Evolutionary conservation across 306 rosid species (phyloP), one percentile per base, ranked within the genome.

Genomic region (Cyclanthera cordifolia): DNA sequence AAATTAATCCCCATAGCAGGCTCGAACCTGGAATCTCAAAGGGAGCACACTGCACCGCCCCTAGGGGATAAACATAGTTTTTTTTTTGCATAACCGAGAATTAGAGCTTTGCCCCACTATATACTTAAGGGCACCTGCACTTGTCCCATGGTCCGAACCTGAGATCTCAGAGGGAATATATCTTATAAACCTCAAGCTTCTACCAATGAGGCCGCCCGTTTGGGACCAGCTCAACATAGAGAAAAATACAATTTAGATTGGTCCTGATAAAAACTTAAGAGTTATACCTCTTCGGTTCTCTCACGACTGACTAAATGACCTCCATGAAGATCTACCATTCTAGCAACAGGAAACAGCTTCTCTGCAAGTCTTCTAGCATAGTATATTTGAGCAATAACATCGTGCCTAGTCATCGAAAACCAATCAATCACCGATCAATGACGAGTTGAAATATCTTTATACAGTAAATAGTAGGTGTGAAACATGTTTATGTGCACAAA

Each of bases 301-400:
- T 94, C 99, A 5, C 86, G 96, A 72, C 99, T 88, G 74, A 94
- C 99, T 69, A 94, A 78, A 82, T 94, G 99, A 70, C 95, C 99
- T 74, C 99, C 99, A 28, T 75, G 96, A 70, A 94, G 96, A 63
- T 90, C 95, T 46, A 90, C 87, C 96, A 94, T 85, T 83, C 96
- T 82, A 49, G 97, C 97, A 75, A 81, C 79, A 53, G 99, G 96
- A 39, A 88, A 75, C 70, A 94, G 78, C 78, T 84, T 94, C 78
- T 85, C 81, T 6, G 96, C 91, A 80, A 94, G 84, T 82, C 83
- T 86, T 79, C 79, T 81, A 34, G 95, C 99, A 67, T 90, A 27
- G 72, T 65, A 79, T 66, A 90, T 77, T 79, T 88, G 97, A 69
- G 99, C 99, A 67, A 94, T 86, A 66, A 94, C 84, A 77, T 94